Evolutionary conservation across 176 grass and related monocot species (phyloP), one percentile per base, ranked within the genome.

Genomic region (Juncus effusus): DNA sequence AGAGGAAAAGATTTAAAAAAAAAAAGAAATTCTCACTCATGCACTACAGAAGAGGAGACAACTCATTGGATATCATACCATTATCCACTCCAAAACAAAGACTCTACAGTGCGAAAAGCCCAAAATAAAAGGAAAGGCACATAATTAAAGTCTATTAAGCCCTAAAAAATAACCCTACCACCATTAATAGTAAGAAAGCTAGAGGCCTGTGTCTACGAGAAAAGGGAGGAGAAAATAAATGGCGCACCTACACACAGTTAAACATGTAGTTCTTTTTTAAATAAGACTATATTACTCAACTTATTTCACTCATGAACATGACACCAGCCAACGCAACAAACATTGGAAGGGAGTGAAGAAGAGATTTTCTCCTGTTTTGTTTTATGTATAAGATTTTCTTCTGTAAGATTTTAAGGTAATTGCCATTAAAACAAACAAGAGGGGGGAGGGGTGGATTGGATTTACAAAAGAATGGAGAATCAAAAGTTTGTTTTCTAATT

Each of bases 381-480:
- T 28, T 28, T 28, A 28, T 28, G 19, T 28, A 28, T 28, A 28
- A 28, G 19, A 28, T 28, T 28, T 28, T 28, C 19, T 28, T 28
- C 1, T 28, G 19, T 28, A 28, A 28, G 19, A 28, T 14, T 36
- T 51, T 75, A 10, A 15, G 42, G 49, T 76, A 79, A 56, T 79
- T 66, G 61, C 77, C 80, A 89, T 83, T 83, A 83, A 77, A 89
- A 88, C 77, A 96, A 91, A 86, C 12, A 38, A 44, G 49, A 64
- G 75, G 79, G 81, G 72, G 74, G 16, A 64, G 75, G 79, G 81
- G 19, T 67, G 74, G 16, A 49, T 42, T 70, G 79, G 2, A 28
- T 13, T 40, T 13, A 71, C 13, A 57, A 57, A 39, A 58, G 11
- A 66, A 52, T 16, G 40, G 42, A 52, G 63, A 7, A 51, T 49